Base-by-base conservation (phyloP, 2,329 filamentous ascomycete genomes). In the Gaeumannomyces tritici region DNA sequence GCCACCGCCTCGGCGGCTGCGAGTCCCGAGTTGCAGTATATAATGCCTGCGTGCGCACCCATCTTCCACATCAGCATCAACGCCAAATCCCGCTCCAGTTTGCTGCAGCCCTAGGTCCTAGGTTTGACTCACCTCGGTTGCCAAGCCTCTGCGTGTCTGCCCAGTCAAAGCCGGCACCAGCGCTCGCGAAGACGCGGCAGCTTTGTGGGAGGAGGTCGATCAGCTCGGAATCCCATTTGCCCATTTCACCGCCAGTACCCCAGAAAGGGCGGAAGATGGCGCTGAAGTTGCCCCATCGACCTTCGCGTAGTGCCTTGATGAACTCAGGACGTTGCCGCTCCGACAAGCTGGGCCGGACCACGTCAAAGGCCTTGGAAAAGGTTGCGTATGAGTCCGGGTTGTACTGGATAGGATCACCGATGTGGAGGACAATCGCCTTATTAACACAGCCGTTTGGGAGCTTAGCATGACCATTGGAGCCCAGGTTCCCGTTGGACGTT, bases 161-260 rank as follows among this genome's bases (percentile, higher is more conserved):
- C 83, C 83, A 86, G 70, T 87, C 82, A 70, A 83, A 87, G 33
- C 85, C 76, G 13, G 84, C 84, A 7, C 85, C 85, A 4, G 84
- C 84, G 55, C 79, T 82, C 35, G 84, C 81, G 71, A 83, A 87
- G 47, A 88, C 81, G 63, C 78, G 79, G 64, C 84, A 80, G 12
- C 75, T 79, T 0, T 69, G 29, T 0, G 85, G 85, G 4, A 88
- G 71, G 27, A 65, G 59, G 29, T 42, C 21, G 51, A 61, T 64
- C 33, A 69, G 64, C 58, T 69, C 67, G 1, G 62, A 61, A 33
- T 69, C 67, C 67, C 67, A 69, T 9, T 61, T 57, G 1, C 67
- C 67, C 67, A 69, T 69, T 62, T 69, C 67, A 11, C 67, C 67
- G 28, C 67, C 67, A 4, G 61, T 64, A 9, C 63, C 64, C 64